Evolutionary conservation across 495 filamentous ascomycete species (phyloP), one percentile per base, ranked within the genome.

Genomic region (Aspergillus steynii): DNA sequence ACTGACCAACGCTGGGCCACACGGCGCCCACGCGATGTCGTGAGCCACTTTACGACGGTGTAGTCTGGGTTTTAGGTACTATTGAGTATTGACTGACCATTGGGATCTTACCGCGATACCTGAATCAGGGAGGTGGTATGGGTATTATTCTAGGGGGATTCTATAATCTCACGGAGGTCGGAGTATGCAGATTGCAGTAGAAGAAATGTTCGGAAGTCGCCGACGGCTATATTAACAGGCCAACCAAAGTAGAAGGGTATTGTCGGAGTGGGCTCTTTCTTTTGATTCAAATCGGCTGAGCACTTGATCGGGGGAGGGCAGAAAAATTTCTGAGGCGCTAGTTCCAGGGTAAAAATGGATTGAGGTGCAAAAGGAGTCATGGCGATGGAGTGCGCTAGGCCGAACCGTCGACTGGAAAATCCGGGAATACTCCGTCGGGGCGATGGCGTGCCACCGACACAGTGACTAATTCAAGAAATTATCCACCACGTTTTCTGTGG

Each of bases 271-370:
- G 56, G 6, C 26, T 20, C 20, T 9, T 9, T 37, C 20, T 25
- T 14, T 14, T 42, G 9, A 42, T 14, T 14, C 37, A 14, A 42
- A 42, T 20, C 20, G 20, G 20, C 20, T 42, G 37, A 12, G 12
- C 37, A 42, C 31, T 32, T 20, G 20, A 20, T 20, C 31, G 31
- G 31, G 31, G 31, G 31, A 7, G 20, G 53, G 53, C 31, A 55
- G 52, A 58, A 32, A 20, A 59, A 59, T 51, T 27, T 59, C 48
- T 59, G 48, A 58, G 47, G 46, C 56, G 56, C 56, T 58, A 58
- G 45, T 32, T 29, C 31, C 31, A 34, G 31, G 31, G 31, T 34
- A 34, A 20, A 20, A 20, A 20, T 20, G 20, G 20, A 20, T 20
- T 20, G 20, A 20, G 20, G 20, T 20, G 20, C 51, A 53, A 28